phyloP scores from a whole-genome alignment of 148 eudicot species.

The Vaccinium corymbosum region DNA sequence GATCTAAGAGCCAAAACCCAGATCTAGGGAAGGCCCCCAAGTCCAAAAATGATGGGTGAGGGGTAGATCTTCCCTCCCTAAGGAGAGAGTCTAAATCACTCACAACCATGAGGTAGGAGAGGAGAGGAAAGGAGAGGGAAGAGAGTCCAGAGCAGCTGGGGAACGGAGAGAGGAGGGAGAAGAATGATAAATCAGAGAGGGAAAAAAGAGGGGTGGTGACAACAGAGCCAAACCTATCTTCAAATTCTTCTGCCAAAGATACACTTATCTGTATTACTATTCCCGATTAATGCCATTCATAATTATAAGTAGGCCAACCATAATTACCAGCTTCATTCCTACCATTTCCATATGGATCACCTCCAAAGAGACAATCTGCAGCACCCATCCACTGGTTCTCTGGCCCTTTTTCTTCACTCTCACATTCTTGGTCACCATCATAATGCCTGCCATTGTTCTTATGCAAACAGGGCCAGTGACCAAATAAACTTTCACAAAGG shows the following conservation, averaged over 20 bases:
- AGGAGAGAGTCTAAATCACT: too few relatives aligned
- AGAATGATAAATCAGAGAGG: too few relatives aligned
- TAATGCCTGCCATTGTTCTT: constrained; percentile 26
- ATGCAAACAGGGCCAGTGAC: constrained; percentile 76
- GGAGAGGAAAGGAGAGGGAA: too few relatives aligned
- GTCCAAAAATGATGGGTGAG: too few relatives aligned
- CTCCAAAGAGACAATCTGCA: constrained; percentile 73
- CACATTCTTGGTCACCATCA: constrained; percentile 3
- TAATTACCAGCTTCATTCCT: constrained; percentile 32
- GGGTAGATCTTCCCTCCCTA: too few relatives aligned
- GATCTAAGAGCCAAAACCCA: too few relatives aligned
- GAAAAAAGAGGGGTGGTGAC: too few relatives aligned
- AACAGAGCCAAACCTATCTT: not conserved
- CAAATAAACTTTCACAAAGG: constrained; percentile 74
- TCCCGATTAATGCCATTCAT: constrained; percentile 28
- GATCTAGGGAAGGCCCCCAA: too few relatives aligned
- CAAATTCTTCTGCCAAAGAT: constrained; percentile 9
- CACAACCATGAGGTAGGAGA: too few relatives aligned
- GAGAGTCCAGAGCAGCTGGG: too few relatives aligned
- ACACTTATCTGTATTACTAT: constrained; percentile 15
- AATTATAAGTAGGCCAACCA: constrained; percentile 26
- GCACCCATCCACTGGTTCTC: constrained; percentile 44
- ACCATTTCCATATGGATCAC: constrained; percentile 34
- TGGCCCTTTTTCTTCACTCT: constrained; percentile 16
- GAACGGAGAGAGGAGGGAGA: too few relatives aligned